Evolutionary conservation across 805 yeast species (phyloP).

Genomic region (Ascoidea rubescens): DNA sequence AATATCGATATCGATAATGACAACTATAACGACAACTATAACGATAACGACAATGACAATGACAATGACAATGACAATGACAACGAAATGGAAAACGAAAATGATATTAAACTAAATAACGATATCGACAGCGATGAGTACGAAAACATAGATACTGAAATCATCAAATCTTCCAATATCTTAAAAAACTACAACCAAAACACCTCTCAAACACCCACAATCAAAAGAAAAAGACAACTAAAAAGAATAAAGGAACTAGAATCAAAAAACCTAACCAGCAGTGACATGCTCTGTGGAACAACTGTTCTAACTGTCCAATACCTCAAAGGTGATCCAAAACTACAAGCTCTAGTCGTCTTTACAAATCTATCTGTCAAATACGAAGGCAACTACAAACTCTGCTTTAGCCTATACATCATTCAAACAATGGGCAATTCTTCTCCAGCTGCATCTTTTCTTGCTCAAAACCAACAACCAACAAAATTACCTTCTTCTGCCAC

Average conservation of each 20-base stretch:
- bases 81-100: background rate
- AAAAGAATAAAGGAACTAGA: background rate
- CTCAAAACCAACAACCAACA: conserved; percentile 7
- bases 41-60: background rate
- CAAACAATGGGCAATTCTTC: conserved; percentile 5
- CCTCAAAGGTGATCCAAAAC: conserved; percentile 8
- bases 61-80: background rate
- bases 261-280: conserved; percentile 2
- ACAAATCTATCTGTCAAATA: conserved; percentile 10
- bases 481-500: conserved; percentile 3
- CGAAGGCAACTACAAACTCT: conserved; percentile 9
- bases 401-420: conserved; percentile 9
- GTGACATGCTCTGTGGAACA: conserved; percentile 10
- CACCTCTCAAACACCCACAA: background rate
- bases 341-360: conserved; percentile 10
- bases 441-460: background rate
- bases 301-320: conserved; percentile 10
- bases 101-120: background rate
- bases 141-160: background rate
- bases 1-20: too few species aligned
- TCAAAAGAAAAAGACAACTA: background rate
- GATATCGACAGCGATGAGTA: conserved; percentile 5
- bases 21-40: background rate
- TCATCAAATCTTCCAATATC: background rate
- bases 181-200: too few species aligned